Evolutionary conservation across 345 rosid species (phyloP).

Genomic region (Cardamine resedifolia): DNA sequence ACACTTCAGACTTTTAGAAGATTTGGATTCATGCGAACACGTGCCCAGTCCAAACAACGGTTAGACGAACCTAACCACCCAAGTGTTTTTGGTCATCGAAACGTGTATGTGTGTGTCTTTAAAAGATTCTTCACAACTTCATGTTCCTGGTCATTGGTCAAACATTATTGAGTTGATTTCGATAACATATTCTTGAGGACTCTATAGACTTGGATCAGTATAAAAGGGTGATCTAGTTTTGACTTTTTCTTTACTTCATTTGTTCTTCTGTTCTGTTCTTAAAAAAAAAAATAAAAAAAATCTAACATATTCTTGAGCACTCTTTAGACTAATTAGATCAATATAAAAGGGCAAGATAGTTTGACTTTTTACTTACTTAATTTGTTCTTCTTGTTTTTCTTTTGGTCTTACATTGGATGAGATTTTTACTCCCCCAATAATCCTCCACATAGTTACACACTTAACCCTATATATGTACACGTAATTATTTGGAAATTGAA

Average conservation of each 20-base stretch:
- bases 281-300: too few relatives aligned
- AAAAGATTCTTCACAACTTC: background rate
- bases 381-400: background rate
- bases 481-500: background rate
- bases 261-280: too few relatives aligned
- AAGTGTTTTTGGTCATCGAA: background rate
- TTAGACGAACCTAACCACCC: background rate
- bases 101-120: background rate
- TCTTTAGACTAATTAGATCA: background rate
- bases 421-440: background rate
- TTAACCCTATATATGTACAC: background rate
- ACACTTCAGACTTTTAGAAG: background rate
- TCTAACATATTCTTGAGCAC: background rate
- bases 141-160: background rate
- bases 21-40: background rate
- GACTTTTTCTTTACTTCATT: background rate
- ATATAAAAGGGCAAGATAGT: background rate
- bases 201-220: background rate
- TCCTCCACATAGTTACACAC: background rate
- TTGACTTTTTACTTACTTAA: background rate
- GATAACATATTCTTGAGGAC: background rate
- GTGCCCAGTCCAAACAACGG: background rate
- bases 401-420: background rate
- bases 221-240: background rate
- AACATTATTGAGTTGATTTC: background rate